Evolutionary conservation across 2,329 filamentous ascomycete species (phyloP).

Genomic region (Periconia macrospinosa): DNA sequence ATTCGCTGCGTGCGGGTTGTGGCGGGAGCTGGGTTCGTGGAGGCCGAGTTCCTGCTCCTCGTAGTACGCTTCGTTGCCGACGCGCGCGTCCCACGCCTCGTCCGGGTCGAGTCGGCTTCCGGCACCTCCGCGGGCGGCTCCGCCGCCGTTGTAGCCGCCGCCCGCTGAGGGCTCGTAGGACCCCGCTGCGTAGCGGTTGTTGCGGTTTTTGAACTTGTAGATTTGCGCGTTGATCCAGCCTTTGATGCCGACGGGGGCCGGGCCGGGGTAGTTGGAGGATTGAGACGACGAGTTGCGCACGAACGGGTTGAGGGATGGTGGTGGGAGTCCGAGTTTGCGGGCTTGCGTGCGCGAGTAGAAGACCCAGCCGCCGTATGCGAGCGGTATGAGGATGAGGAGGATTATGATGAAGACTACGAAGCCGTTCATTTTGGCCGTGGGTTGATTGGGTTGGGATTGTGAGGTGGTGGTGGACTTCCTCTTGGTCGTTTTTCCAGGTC

Average conservation of each 20-base stretch:
- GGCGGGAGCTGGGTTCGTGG: slow-evolving; percentile 43
- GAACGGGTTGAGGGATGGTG: slow-evolving; percentile 74
- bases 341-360: slow-evolving; percentile 73
- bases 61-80: slow-evolving; percentile 76
- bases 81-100: slow-evolving; percentile 81
- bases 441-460: slow-evolving; percentile 14
- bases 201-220: slow-evolving; percentile 64
- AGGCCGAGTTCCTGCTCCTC: slow-evolving; percentile 75
- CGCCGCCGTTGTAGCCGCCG: slow-evolving; percentile 30
- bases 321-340: slow-evolving; percentile 72
- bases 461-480: slow-evolving; percentile 1
- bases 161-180: slow-evolving; percentile 70
- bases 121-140: slow-evolving; percentile 42
- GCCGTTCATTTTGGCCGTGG: slow-evolving; percentile 37
- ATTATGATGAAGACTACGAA: slow-evolving; percentile 69
- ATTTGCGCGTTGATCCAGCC: slow-evolving; percentile 75
- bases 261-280: slow-evolving; percentile 55
- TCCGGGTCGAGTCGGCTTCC: slow-evolving; percentile 74
- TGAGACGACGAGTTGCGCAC: slow-evolving; percentile 29
- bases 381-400: slow-evolving; percentile 63
- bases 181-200: slow-evolving; percentile 67
- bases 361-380: slow-evolving; percentile 69
- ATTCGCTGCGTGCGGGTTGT: slow-evolving; percentile 36
- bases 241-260: slow-evolving; percentile 62
- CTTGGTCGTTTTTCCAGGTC: no score